Evolutionary conservation across 1,139 yeast genomes (phyloP).

Genomic region (Blastobotrys buckinghamii): DNA sequence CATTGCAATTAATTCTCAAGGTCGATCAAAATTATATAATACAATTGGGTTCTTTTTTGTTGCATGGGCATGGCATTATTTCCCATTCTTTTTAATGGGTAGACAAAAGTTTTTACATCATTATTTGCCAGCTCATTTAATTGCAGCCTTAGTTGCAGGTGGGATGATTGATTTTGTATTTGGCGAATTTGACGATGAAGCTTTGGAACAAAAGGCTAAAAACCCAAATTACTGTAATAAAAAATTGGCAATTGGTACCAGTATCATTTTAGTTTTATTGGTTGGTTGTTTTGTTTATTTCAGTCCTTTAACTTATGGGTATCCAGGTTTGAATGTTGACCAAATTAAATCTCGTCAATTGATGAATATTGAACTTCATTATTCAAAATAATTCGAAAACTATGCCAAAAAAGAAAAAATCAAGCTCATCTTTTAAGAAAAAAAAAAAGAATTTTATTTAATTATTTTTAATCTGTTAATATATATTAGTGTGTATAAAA

Average conservation of each 20-base stretch:
- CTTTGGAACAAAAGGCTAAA: constrained; percentile 19
- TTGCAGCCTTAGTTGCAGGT: constrained; percentile 80
- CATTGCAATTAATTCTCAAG: constrained; percentile 49
- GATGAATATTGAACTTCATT: constrained; percentile 78
- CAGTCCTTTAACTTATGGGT: constrained; percentile 85
- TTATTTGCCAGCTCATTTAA: constrained; percentile 90
- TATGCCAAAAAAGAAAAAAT: neutral
- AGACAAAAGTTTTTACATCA: constrained; percentile 97
- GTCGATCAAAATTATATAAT: constrained; percentile 71
- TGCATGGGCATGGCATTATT: constrained; percentile 93
- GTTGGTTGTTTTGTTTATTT: constrained; percentile 65
- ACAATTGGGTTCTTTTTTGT: constrained; percentile 78
- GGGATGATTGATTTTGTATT: constrained; percentile 74
- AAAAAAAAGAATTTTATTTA: neutral
- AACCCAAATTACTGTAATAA: constrained; percentile 14
- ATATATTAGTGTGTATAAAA: no score
- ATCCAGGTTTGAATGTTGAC: constrained; percentile 52
- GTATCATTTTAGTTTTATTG: constrained; percentile 42
- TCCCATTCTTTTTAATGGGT: constrained; percentile 71
- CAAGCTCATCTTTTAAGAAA: neutral
- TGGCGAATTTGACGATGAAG: constrained; percentile 43
- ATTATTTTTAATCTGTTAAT: no score
- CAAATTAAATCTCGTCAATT: constrained; percentile 73
- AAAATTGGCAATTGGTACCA: constrained; percentile 35
- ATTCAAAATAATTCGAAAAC: constrained; percentile 49